Conservation (phyloP, 768 basidiomycete genomes). For the Trametopsis cervina region DNA sequence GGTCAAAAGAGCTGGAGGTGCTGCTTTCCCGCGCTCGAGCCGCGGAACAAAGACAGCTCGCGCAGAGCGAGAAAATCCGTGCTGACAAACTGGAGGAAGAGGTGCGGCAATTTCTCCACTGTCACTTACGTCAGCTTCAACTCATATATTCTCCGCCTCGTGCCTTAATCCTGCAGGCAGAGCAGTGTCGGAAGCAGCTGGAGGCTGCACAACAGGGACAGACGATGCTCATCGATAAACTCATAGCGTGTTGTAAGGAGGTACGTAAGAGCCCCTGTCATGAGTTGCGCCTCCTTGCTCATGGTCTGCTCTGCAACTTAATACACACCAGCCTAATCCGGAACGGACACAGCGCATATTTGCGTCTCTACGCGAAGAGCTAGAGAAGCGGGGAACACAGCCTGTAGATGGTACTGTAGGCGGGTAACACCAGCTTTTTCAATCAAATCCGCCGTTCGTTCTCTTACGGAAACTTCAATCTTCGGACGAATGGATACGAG, state of each 20-base stretch:
- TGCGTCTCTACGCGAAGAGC: constrained; percentile 73
- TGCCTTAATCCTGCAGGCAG: too few relatives aligned
- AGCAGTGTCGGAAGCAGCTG: constrained; percentile 46
- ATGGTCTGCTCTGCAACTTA: constrained; percentile 1
- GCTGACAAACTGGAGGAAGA: constrained; percentile 69
- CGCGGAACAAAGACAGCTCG: constrained; percentile 80
- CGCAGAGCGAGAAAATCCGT: constrained; percentile 64
- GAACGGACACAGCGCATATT: constrained; percentile 80
- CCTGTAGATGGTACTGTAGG: constrained; percentile 16
- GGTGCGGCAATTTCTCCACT: constrained; percentile 35
- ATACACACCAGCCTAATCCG: constrained; percentile 57
- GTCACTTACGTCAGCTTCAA: background rate
- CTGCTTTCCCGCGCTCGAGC: constrained; percentile 80
- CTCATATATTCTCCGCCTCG: too few relatives aligned
- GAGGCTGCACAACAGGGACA: constrained; percentile 78
- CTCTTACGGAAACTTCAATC: too few relatives aligned
- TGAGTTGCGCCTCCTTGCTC: background rate
- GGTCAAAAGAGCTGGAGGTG: constrained; percentile 88
- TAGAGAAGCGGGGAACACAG: constrained; percentile 58
- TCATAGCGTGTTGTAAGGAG: constrained; percentile 84
- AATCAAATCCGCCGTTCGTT: too few relatives aligned
- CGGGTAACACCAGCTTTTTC: constrained; percentile 4
- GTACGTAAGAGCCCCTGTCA: constrained; percentile 48
- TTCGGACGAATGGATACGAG: too few relatives aligned
- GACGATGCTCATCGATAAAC: constrained; percentile 74